phyloP scores from a whole-genome alignment of 768 basidiomycete genomes.

The Gloeopeniophorella convolvens region DNA sequence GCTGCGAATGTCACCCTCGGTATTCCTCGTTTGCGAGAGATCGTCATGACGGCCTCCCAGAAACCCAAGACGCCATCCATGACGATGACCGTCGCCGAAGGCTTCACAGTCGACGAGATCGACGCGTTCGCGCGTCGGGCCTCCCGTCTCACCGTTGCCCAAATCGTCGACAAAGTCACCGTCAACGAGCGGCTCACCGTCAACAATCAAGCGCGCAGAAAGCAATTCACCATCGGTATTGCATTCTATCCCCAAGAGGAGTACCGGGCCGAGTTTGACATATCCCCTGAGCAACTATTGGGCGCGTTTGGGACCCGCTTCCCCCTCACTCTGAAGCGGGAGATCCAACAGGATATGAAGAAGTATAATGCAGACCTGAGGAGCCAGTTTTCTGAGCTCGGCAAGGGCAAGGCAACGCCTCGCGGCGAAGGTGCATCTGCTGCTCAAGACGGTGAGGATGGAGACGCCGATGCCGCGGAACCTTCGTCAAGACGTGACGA shows the following conservation, averaged over 20 bases:
- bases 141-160: slow-evolving; percentile 78
- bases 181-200: slow-evolving; percentile 74
- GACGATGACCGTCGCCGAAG: slow-evolving; percentile 66
- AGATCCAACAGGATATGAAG: slow-evolving; percentile 82
- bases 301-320: slow-evolving; percentile 67
- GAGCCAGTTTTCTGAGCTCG: slow-evolving; percentile 72
- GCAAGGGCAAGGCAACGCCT: slow-evolving; percentile 60
- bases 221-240: slow-evolving; percentile 75
- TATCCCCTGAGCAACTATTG: slow-evolving; percentile 67
- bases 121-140: slow-evolving; percentile 84
- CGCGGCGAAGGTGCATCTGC: slow-evolving; percentile 41
- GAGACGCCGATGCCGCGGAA: slow-evolving; percentile 31
- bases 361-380: slow-evolving; percentile 73
- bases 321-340: slow-evolving; percentile 74
- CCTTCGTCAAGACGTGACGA: slow-evolving; percentile 36
- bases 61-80: slow-evolving; percentile 98
- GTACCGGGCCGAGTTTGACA: slow-evolving; percentile 76
- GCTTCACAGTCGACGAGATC: slow-evolving; percentile 47
- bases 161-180: slow-evolving; percentile 74
- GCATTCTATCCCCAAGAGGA: slow-evolving; percentile 83
- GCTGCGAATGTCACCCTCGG: slow-evolving; percentile 98
- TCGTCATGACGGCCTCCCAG: slow-evolving; percentile 96
- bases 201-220: slow-evolving; percentile 62
- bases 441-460: slow-evolving; percentile 47
- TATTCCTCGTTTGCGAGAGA: slow-evolving; percentile 97